Percentiles rank a stretch among this genome's conserved stretches.
Conservation (phyloP, 2,329 filamentous ascomycete genomes). For the Sphaceloma murrayae region DNA sequence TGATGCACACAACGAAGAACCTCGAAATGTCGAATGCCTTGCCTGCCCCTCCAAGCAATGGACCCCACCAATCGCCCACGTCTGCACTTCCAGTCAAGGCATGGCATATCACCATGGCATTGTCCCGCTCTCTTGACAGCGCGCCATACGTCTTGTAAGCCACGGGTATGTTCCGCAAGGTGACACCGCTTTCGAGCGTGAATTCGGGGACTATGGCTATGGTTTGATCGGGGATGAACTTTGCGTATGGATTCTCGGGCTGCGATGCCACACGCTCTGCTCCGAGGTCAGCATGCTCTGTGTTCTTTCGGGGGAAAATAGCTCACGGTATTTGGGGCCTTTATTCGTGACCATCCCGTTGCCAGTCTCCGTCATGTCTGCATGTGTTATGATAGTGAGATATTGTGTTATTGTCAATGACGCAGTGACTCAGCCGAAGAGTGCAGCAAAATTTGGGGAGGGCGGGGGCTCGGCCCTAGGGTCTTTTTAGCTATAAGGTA, state of each 20-base stretch:
- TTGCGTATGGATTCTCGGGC: constrained; percentile 83
- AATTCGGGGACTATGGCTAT: constrained; percentile 82
- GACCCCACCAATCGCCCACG: constrained; percentile 82
- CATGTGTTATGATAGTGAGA: no score
- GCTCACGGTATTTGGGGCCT: constrained; percentile 4
- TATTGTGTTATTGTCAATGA: no score
- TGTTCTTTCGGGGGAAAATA: neutral
- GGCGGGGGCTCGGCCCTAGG: no score
- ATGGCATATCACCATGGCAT: constrained; percentile 65
- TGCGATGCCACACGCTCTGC: constrained; percentile 44
- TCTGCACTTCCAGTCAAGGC: constrained; percentile 78
- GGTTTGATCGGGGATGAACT: constrained; percentile 77
- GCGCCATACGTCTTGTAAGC: constrained; percentile 55
- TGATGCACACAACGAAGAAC: constrained; percentile 81
- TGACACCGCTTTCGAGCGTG: constrained; percentile 84
- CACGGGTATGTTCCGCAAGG: constrained; percentile 62
- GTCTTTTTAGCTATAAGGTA: no score
- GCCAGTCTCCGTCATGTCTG: constrained; percentile 7
- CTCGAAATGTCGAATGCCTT: constrained; percentile 71
- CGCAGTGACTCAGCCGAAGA: no score
- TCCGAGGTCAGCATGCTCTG: neutral
- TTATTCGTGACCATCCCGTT: neutral
- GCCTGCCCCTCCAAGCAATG: constrained; percentile 65
- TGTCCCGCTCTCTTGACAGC: constrained; percentile 48
- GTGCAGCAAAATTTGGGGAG: no score